Evolutionary conservation across 2,329 filamentous ascomycete genomes (phyloP).

Genomic region (Nigrospora osmanthi): DNA sequence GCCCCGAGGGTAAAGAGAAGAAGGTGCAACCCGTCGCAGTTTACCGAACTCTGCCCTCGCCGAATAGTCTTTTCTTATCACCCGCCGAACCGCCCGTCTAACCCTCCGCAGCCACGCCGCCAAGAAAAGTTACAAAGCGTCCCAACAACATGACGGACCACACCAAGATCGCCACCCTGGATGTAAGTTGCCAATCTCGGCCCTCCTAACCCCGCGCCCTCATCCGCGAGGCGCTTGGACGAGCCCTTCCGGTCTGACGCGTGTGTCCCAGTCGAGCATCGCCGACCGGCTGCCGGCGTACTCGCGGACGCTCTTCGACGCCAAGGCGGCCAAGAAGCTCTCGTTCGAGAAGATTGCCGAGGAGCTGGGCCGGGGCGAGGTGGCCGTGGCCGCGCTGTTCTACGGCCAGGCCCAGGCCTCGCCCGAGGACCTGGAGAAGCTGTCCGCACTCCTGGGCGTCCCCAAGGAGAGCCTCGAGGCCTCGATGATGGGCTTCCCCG

Average conservation of each 20-base stretch:
- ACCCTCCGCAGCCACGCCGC: too few relatives aligned
- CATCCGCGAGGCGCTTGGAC: background rate
- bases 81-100: too few relatives aligned
- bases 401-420: constrained; percentile 78
- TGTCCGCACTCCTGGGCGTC: constrained; percentile 59
- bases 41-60: too few relatives aligned
- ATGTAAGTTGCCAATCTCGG: background rate
- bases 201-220: background rate
- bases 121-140: background rate
- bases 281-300: constrained; percentile 62
- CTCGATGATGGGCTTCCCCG: constrained; percentile 68
- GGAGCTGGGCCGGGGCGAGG: constrained; percentile 69
- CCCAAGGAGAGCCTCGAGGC: constrained; percentile 45
- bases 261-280: constrained; percentile 47
- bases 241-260: too few relatives aligned
- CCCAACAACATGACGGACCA: constrained; percentile 15
- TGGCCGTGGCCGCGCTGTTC: constrained; percentile 81
- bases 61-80: too few relatives aligned
- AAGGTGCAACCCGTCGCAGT: too few relatives aligned
- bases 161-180: constrained; percentile 1
- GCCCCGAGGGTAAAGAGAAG: too few relatives aligned
- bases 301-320: constrained; percentile 68
- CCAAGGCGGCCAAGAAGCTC: constrained; percentile 68
- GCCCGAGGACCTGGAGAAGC: constrained; percentile 56
- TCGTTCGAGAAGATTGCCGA: constrained; percentile 73